phyloP scores from a whole-genome alignment of 352 stramenopile species.

The Thraustochytrium striatum region DNA sequence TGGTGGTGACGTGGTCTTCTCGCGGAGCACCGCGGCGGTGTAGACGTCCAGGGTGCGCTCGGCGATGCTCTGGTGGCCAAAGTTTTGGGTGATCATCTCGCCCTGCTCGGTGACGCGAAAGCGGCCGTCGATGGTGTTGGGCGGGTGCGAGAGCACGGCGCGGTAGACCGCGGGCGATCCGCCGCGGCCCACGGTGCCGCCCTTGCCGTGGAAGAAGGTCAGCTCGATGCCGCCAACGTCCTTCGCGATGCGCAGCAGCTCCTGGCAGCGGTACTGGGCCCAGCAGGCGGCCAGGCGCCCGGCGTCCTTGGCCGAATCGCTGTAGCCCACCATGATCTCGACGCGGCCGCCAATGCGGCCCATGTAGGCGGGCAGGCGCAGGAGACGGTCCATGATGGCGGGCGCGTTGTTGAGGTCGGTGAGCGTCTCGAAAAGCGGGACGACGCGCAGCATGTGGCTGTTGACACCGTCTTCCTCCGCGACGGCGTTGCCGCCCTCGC shows the following conservation, averaged over 20 bases:
- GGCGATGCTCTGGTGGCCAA: conserved; percentile 64
- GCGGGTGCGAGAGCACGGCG: conserved; percentile 68
- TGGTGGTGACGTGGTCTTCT: conserved; percentile 53
- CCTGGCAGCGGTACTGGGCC: conserved; percentile 74
- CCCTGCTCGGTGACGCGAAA: conserved; percentile 80
- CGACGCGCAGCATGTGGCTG: conserved; percentile 64
- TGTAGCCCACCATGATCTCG: conserved; percentile 64
- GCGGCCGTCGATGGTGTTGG: conserved; percentile 70
- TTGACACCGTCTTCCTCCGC: not conserved
- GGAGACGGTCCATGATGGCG: conserved; percentile 55
- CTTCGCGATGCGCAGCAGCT: conserved; percentile 66
- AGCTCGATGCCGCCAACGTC: conserved; percentile 64
- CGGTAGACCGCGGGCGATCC: conserved; percentile 72
- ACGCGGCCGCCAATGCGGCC: conserved; percentile 66
- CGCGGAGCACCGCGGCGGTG: conserved; percentile 69
- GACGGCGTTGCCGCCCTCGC: conserved; percentile 49
- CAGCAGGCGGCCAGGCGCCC: conserved; percentile 67
- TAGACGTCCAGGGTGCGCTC: conserved; percentile 75
- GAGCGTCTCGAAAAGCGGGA: conserved; percentile 79
- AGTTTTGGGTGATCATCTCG: conserved; percentile 82
- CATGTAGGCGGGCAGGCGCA: conserved; percentile 55
- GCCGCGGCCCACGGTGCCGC: conserved; percentile 71
- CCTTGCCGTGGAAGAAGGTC: conserved; percentile 80
- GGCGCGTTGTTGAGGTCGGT: conserved; percentile 66
- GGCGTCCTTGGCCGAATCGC: conserved; percentile 44